Evolutionary conservation across 768 basidiomycete species (phyloP).

Genomic region (Pisolithus sp.): DNA sequence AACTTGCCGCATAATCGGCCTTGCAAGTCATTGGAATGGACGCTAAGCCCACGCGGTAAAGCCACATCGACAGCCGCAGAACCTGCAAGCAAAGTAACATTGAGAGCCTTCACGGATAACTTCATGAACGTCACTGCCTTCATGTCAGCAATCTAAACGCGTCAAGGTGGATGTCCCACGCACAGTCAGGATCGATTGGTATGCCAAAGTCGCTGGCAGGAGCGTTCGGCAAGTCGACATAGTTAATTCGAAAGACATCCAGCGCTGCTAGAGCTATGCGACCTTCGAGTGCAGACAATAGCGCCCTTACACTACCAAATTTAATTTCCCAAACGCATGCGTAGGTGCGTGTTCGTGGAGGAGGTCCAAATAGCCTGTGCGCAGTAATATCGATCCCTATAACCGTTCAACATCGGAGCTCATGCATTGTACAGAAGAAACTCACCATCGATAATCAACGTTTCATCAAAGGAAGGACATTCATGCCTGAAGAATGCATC

Average conservation of each 20-base stretch:
- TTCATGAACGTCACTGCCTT: slow-evolving; percentile 78
- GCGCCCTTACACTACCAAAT: slow-evolving; percentile 56
- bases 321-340: slow-evolving; percentile 89
- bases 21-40: slow-evolving; percentile 73
- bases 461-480: slow-evolving; percentile 22
- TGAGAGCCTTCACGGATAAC: slow-evolving; percentile 46
- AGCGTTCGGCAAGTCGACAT: slow-evolving; percentile 70
- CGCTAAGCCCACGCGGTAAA: slow-evolving; percentile 51
- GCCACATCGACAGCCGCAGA: slow-evolving; percentile 48
- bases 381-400: slow-evolving; percentile 73
- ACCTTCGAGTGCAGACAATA: slow-evolving; percentile 49
- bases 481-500: slow-evolving; percentile 26
- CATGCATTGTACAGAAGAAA: not conserved
- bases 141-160: slow-evolving; percentile 4
- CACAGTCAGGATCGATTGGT: slow-evolving; percentile 73
- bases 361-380: slow-evolving; percentile 84
- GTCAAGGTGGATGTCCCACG: slow-evolving; percentile 15
- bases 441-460: slow-evolving; percentile 47
- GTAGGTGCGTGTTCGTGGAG: slow-evolving; percentile 79
- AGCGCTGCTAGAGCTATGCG: slow-evolving; percentile 46
- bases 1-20: slow-evolving; percentile 61
- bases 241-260: slow-evolving; percentile 61
- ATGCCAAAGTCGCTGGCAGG: slow-evolving; percentile 65
- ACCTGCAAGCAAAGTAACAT: slow-evolving; percentile 50
- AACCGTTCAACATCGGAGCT: slow-evolving; percentile 1